Conservation (phyloP, 495 filamentous ascomycete genomes). For the Pseudotulostoma volvatum region DNA sequence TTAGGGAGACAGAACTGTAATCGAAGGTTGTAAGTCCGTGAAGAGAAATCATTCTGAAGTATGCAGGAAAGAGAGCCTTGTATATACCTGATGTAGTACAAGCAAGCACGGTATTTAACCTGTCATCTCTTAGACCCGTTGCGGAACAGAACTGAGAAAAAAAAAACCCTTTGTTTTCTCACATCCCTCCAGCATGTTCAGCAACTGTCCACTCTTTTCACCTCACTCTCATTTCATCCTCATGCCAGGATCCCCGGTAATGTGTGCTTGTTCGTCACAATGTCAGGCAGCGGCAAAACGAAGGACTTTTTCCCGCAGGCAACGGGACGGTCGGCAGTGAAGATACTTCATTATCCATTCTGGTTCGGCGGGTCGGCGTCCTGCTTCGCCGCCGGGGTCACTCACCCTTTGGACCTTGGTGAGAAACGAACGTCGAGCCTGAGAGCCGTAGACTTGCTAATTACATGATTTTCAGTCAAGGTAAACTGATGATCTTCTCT, state of each 20-base stretch:
- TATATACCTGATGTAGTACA: no score
- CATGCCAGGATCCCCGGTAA: slow-evolving; percentile 4
- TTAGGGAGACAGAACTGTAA: no score
- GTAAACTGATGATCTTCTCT: slow-evolving; percentile 14
- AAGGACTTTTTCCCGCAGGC: slow-evolving; percentile 16
- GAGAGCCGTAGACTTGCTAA: slow-evolving; percentile 10
- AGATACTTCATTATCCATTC: slow-evolving; percentile 56
- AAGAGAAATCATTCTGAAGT: no score
- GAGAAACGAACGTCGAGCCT: slow-evolving; percentile 6
- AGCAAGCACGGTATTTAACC: no score
- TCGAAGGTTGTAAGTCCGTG: no score
- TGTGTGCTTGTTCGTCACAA: slow-evolving; percentile 12
- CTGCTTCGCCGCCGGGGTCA: slow-evolving; percentile 76
- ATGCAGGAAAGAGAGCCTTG: no score
- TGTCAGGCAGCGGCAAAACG: slow-evolving; percentile 26
- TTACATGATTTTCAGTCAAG: slow-evolving; percentile 28
- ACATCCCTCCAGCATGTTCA: no score
- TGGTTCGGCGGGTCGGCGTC: slow-evolving; percentile 92
- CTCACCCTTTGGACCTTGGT: slow-evolving; percentile 71
- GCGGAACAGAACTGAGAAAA: no score
- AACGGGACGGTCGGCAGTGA: slow-evolving; percentile 13
- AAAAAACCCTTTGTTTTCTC: no score
- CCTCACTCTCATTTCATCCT: slow-evolving; percentile 4
- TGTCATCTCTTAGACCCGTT: no score
- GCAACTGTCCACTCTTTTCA: slow-evolving; percentile 3